Evolutionary conservation across 2,329 filamentous ascomycete species (phyloP), one percentile per base, ranked within the genome.

Genomic region (Zasmidium cellare): DNA sequence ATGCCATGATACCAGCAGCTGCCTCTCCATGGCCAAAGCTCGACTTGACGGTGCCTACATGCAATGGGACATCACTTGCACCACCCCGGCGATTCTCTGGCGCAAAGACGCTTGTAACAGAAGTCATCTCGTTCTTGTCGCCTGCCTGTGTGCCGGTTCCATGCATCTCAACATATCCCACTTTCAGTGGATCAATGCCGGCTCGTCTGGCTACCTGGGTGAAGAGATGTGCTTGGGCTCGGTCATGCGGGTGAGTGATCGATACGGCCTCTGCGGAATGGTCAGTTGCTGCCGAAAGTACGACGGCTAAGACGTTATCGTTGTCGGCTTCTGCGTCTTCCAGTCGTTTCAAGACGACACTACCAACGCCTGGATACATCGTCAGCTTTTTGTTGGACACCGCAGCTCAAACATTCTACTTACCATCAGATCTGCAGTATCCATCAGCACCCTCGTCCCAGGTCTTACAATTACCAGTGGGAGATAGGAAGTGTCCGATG

Each of bases 1-100:
- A 74, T 16, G 79, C 81, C 18, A 80, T 85, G 44, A 81, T 71
- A 16, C 70, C 70, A 20, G 69, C 59, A 9, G 53, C 69, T 53
- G 65, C 55, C 51, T 72, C 69, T 2, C 58, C 57, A 49, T 72
- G 70, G 2, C 69, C 70, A 18, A 72, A 49, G 44, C 71, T 71
- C 1, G 66, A 49, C 44, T 72, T 72, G 28, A 65, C 59, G 1
- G 65, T 54, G 2, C 68, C 69, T 14, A 71, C 48, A 41, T 64
- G 53, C 5, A 71, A 49, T 1, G 63, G 59, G 16, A 65, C 59
- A 1, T 63, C 46, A 11, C 41, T 16, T 47, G 12, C 2, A 23
- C 51, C 23, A 16, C 9, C n/a, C 5, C 2, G 44, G 1, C 48
- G 12, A 3, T 7, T 14, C 9, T 12, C 18, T 50, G 62, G 28